These are phyloP conservation scores for Sextonia rubra DNA, from an alignment of 164 flowering plant species.

Conservation along the genomic window DNA sequence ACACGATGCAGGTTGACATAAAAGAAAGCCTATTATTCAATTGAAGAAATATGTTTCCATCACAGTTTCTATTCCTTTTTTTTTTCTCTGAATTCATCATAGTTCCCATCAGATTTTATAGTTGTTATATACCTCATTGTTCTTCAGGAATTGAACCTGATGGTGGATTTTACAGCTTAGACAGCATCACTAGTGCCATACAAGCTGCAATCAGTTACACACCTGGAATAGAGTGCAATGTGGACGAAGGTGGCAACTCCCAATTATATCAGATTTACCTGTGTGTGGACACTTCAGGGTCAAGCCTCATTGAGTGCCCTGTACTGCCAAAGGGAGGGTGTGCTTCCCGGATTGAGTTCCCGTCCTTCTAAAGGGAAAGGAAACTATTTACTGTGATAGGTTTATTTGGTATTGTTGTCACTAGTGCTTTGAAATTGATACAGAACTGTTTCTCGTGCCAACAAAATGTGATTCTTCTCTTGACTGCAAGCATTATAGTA, in stretches of 20 bases:
- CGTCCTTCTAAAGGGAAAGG: slow-evolving; percentile 21
- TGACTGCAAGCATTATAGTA: too few species aligned
- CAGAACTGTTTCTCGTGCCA: too few species aligned
- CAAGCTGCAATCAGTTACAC: slow-evolving; percentile 27
- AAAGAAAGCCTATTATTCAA: too few species aligned
- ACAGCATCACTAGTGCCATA: slow-evolving; percentile 35
- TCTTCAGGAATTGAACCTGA: slow-evolving; percentile 38
- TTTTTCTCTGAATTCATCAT: background rate
- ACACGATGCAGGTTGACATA: slow-evolving; percentile 23
- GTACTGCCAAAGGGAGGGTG: slow-evolving; percentile 36
- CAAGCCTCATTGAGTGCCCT: slow-evolving; percentile 41
- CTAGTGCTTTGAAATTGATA: too few species aligned
- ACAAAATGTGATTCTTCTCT: too few species aligned
- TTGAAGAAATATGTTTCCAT: too few species aligned
- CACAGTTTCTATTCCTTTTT: background rate
- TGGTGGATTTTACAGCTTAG: slow-evolving; percentile 31
- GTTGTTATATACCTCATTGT: background rate
- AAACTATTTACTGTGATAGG: too few species aligned
- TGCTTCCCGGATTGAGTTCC: slow-evolving; percentile 31
- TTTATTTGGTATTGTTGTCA: too few species aligned
- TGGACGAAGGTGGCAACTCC: slow-evolving; percentile 24
- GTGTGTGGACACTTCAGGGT: slow-evolving; percentile 36
- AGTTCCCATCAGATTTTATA: background rate
- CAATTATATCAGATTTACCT: slow-evolving; percentile 48
- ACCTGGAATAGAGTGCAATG: slow-evolving; percentile 43